Base-by-base conservation (phyloP, 2,329 filamentous ascomycete species). In the Gyromitra esculenta region DNA sequence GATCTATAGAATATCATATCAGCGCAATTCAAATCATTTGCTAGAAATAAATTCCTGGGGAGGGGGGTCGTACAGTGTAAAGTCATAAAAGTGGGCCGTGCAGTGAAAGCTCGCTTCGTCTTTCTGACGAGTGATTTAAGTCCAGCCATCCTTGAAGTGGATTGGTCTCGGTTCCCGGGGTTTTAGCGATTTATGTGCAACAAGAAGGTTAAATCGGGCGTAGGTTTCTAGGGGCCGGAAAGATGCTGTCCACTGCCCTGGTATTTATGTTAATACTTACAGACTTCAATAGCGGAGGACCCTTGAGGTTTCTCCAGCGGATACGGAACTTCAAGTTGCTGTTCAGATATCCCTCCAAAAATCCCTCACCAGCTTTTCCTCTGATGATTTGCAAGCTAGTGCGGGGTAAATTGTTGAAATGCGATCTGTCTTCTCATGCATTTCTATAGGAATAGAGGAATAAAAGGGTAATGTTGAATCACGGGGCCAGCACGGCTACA, bases 1-100 rank as follows among this genome's bases (percentile, higher is more conserved):
- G 87, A 82, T 98, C 91, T 92, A 60, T 1, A 21, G 31, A 31
- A 31, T 31, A 31, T 31, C 25, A 18, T 52, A 45, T 71, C 21
- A 71, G 60, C 31, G 15, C 21, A 45, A 39, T 43, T 62, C 45
- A 57, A 60, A n/a, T 31, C 25, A 31, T 31, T 31, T 31, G 1
- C 25, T 31, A 3, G 25, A 31, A 31, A 31, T 31, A 4, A 31
- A 31, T 31, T 31, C 25, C 2, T 31, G 25, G 25, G 25, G 25
- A 31, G 2, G 50, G 50, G n/a, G 2, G 68, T 56, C 43, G n/a
- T 62, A 76, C 74, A 76, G 67, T 76, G 74, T 13, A 76, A 50
- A 50, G 50, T 18, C 45, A 76, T 76, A 18, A 76, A 76, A 13
- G 69, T 63, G 18, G 68, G 74, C n/a, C 48, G 69, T 35, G 50